Conservation (phyloP, 1,139 yeast species). For the Kodamaea alishanica region DNA sequence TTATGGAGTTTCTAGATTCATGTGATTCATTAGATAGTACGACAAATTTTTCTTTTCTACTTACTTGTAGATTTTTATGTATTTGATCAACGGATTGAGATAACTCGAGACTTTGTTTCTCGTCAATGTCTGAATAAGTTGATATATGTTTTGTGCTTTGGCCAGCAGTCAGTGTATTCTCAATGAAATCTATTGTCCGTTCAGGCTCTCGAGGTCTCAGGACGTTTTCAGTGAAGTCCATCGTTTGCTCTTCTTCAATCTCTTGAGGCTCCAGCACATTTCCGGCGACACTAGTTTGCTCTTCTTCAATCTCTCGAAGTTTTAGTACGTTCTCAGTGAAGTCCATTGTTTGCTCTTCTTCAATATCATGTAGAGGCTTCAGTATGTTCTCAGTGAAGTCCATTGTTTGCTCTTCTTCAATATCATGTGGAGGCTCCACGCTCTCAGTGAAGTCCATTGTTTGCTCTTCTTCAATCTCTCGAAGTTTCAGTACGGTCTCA, state of each 20-base stretch:
- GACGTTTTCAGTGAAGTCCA: slow-evolving; percentile 2
- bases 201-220: no score
- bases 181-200: no score
- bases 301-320: neutral
- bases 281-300: neutral
- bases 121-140: no score
- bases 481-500: neutral
- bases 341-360: slow-evolving; percentile 5
- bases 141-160: no score
- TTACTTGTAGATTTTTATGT: no score
- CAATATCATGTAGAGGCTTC: slow-evolving; percentile 3
- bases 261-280: neutral
- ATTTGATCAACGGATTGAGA: neutral
- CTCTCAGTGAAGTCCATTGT: slow-evolving; percentile 3
- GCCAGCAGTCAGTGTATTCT: no score
- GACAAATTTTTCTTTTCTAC: no score
- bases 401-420: neutral
- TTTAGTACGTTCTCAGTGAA: slow-evolving; percentile 2
- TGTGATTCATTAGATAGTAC: no score
- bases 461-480: slow-evolving; percentile 2
- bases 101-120: neutral
- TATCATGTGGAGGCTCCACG: neutral
- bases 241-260: slow-evolving; percentile 3
- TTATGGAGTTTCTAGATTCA: no score
- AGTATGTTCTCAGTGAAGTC: neutral